Evolutionary conservation across 2,329 filamentous ascomycete species (phyloP).

Genomic region (Sordariomycetes sp.): DNA sequence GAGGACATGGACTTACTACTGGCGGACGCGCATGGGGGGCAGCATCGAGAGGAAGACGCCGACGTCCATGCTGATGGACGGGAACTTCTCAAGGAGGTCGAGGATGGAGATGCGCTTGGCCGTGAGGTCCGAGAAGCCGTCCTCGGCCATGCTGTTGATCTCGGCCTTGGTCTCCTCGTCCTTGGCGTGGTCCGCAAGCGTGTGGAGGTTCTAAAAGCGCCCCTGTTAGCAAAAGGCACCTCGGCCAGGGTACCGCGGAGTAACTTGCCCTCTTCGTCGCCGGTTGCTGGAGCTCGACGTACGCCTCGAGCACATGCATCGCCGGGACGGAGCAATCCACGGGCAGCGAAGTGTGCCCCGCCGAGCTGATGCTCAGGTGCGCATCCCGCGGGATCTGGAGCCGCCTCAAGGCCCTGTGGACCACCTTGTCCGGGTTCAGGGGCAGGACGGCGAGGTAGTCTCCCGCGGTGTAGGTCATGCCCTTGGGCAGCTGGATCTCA

Average conservation of each 20-base stretch:
- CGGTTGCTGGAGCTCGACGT: constrained; percentile 60
- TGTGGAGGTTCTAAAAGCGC: constrained; percentile 19
- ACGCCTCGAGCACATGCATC: constrained; percentile 50
- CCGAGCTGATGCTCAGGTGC: constrained; percentile 10
- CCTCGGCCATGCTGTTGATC: constrained; percentile 32
- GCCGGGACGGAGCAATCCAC: constrained; percentile 44
- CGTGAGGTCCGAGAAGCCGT: constrained; percentile 32
- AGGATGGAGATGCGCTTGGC: constrained; percentile 50
- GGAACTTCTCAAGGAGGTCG: constrained; percentile 55
- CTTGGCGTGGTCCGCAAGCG: constrained; percentile 31
- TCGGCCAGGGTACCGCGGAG: background rate
- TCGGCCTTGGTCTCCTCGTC: constrained; percentile 27
- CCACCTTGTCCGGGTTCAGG: constrained; percentile 48
- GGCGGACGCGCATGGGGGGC: constrained; percentile 64
- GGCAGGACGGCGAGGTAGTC: constrained; percentile 68
- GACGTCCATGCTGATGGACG: constrained; percentile 46
- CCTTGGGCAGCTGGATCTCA: constrained; percentile 52
- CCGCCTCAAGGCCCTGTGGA: constrained; percentile 48
- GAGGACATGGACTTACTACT: constrained; percentile 43
- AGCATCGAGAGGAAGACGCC: constrained; percentile 57
- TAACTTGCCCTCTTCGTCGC: constrained; percentile 49
- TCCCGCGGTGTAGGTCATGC: constrained; percentile 54
- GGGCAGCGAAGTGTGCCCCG: constrained; percentile 24
- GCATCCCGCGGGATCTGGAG: constrained; percentile 60
- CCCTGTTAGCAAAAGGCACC: background rate